phyloP scores from a whole-genome alignment of 2,329 filamentous ascomycete genomes.

The Pezicula neosporulosa region DNA sequence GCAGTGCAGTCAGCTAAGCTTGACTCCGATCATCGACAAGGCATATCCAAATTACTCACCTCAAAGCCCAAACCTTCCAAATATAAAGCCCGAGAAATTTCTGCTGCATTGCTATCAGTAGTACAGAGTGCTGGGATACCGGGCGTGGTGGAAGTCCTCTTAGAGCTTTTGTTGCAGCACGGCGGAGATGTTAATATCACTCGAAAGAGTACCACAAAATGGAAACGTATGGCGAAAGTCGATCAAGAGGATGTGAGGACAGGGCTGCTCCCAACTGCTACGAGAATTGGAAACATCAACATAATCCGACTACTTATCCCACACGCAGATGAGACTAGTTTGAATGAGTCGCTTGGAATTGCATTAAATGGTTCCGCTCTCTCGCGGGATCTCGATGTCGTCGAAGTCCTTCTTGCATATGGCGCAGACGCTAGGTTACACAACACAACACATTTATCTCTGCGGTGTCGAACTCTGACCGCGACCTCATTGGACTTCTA shows the following conservation, averaged over 20 bases:
- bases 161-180: background rate
- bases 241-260: background rate
- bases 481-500: slow-evolving; percentile 1
- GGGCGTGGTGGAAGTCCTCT: background rate
- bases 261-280: background rate
- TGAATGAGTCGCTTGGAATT: slow-evolving; percentile 1
- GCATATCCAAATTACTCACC: too few species aligned
- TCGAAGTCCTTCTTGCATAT: slow-evolving; percentile 1
- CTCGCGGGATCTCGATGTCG: background rate
- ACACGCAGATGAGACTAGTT: slow-evolving; percentile 1
- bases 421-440: slow-evolving; percentile 2
- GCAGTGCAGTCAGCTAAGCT: too few species aligned
- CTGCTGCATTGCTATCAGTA: background rate
- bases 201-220: background rate
- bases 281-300: background rate
- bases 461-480: background rate
- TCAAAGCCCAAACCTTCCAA: too few species aligned
- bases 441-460: slow-evolving; percentile 3
- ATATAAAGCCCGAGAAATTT: background rate
- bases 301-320: background rate
- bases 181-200: background rate
- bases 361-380: background rate
- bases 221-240: background rate
- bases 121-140: background rate
- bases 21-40: too few species aligned